Evolutionary conservation across 768 basidiomycete genomes (phyloP).

Genomic region (Mycena polygramma): DNA sequence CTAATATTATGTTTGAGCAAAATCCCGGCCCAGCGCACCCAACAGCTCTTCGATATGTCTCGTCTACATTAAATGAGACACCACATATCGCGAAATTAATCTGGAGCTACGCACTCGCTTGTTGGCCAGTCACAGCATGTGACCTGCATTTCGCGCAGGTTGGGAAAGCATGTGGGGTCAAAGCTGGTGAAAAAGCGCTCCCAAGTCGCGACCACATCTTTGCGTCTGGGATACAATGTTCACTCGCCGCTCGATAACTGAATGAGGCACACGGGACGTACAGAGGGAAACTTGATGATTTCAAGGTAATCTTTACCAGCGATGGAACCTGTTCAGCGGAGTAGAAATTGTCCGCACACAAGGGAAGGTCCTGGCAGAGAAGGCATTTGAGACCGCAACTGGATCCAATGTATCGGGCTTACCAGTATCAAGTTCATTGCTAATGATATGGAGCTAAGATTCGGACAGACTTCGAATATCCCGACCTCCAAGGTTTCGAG

Average conservation of each 20-base stretch:
- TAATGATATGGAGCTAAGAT: not conserved
- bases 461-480: constrained; percentile 18
- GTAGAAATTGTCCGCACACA: not conserved
- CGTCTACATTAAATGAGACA: constrained; percentile 6
- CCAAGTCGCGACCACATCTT: not conserved
- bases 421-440: too few species aligned
- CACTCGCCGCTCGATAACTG: too few species aligned
- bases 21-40: constrained; percentile 29
- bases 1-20: constrained; percentile 17
- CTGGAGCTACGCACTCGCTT: constrained; percentile 19
- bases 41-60: constrained; percentile 30
- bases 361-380: not conserved
- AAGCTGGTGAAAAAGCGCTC: constrained; percentile 14
- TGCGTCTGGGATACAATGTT: not conserved
- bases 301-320: constrained; percentile 8
- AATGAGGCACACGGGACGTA: not conserved
- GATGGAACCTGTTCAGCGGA: not conserved
- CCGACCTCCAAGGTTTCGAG: not conserved
- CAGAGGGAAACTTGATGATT: too few species aligned
- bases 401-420: too few species aligned
- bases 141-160: constrained; percentile 16
- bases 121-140: constrained; percentile 21
- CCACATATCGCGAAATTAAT: not conserved
- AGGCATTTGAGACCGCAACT: too few species aligned
- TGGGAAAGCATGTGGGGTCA: constrained; percentile 9